Evolutionary conservation across 441 rosid species (phyloP), one percentile per base, ranked within the genome.

Genomic region (Erodium moschatum): DNA sequence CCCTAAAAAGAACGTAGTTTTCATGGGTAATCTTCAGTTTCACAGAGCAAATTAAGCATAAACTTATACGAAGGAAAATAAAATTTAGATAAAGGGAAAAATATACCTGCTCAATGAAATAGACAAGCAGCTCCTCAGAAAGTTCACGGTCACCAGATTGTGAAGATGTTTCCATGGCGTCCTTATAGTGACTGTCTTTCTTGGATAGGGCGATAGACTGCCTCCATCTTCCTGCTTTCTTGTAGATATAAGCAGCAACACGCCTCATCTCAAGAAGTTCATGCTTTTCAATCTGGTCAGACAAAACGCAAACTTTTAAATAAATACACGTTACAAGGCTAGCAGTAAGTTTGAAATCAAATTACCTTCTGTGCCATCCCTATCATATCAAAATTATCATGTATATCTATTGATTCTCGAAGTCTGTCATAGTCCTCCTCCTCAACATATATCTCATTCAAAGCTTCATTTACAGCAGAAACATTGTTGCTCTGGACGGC

Each of bases 141-240:
- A 92, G 95, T 84, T 95, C 98, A 60, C 89, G 96, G 50, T 92
- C 98, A 44, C 99, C 99, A 19, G 97, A 92, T 74, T 95, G 99
- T 7, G 99, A 95, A 66, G 95, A 96, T 64, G 99, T 92, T 83
- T 92, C 99, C 99, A 95, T 95, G 63, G 96, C 94, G 85, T 95
- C 97, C 74, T 84, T 95, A 83, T 89, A 95, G 71, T 80, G 89
- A 70, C 82, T 90, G 73, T 95, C 99, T 70, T 92, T 95, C 92
- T 92, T 92, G 52, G 99, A 95, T 81, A 92, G 80, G 62, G 96
- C 93, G 84, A 95, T 95, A 7, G 99, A 95, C 69, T 85, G 95
- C 99, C 92, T 95, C 99, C 99, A 95, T 81, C 99, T 83, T 74
- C 98, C 97, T 6, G 98, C 97, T 80, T 95, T 95, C 74, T 95